Evolutionary conservation across 2,329 filamentous ascomycete species (phyloP), one percentile per base, ranked within the genome.

Genomic region (Purpureocillium takamizusanense): DNA sequence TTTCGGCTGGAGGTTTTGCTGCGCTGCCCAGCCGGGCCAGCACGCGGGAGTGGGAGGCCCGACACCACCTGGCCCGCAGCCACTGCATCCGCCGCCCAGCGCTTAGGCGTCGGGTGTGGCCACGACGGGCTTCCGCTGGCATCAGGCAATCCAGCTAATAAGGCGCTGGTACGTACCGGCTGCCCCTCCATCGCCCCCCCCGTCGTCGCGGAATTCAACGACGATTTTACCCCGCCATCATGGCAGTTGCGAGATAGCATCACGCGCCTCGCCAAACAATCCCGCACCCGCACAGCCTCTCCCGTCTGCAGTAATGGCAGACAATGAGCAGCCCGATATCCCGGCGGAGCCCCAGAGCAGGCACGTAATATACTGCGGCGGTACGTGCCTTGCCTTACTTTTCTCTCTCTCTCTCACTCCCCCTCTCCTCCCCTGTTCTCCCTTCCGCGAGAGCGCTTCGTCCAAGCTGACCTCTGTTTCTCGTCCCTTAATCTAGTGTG

Each of bases 341-440:
- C 49, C 56, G 36, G 48, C 58, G 39, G 71, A 72, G 58, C 66
- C 66, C 32, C 72, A 74, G 51, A 57, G 65, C 49, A 66, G 73
- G 46, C 61, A 66, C 51, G 68, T 78, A 38, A 53, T 63, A 36
- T 78, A 78, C 59, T 78, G 75, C 49, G 73, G 72, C 48, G 74
- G 75, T 78, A 70, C 55, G 72, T 61, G 10, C 21, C 21, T 5
- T 25, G 10, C 21, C n/a, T n/a, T n/a, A n/a, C n/a, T n/a, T n/a
- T n/a, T n/a, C n/a, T n/a, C n/a, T n/a, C 33, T 18, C 27, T 31
- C 21, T 33, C n/a, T n/a, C 7, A 8, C 14, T 12, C 30, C 36
- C 33, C 21, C 40, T 32, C 21, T 8, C 28, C 8, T 14, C n/a
- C 28, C n/a, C 18, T 41, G 40, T 25, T 36, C 44, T 49, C 46